Conservation (phyloP, 129 eudicot genomes). For the Artemisia annua region DNA sequence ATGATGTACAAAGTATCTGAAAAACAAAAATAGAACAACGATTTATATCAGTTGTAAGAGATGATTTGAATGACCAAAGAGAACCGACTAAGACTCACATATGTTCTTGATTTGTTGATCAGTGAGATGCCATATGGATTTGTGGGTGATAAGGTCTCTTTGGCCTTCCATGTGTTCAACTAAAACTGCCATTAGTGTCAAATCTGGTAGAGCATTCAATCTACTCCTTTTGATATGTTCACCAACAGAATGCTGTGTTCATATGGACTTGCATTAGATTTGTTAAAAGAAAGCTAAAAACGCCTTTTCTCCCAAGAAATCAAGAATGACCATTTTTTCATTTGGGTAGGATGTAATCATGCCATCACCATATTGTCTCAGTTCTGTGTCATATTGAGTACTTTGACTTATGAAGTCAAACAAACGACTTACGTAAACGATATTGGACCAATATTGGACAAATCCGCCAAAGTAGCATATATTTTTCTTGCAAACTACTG, state of each 20-base stretch:
- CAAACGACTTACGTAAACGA: neutral
- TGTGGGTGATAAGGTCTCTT: slow-evolving; percentile 82
- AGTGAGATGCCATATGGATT: slow-evolving; percentile 89
- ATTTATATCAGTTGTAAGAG: neutral
- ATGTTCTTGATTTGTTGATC: slow-evolving; percentile 79
- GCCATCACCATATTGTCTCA: neutral
- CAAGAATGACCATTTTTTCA: neutral
- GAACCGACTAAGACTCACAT: slow-evolving; percentile 50
- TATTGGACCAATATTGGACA: no score
- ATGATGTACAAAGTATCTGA: slow-evolving; percentile 82
- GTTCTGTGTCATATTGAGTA: neutral
- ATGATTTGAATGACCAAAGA: neutral
- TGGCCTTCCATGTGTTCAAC: slow-evolving; percentile 91
- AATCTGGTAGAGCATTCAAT: slow-evolving; percentile 72
- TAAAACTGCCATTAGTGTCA: slow-evolving; percentile 83
- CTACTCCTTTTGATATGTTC: slow-evolving; percentile 38
- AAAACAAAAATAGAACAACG: neutral
- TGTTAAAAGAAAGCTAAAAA: neutral
- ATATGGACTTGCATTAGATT: neutral
- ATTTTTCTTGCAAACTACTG: no score
- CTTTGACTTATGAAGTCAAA: neutral
- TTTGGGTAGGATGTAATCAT: neutral
- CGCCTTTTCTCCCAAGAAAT: no score
- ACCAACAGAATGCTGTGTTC: slow-evolving; percentile 22
- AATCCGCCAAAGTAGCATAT: no score